Evolutionary conservation across 768 basidiomycete genomes (phyloP).

Genomic region (Boletus fagicola): DNA sequence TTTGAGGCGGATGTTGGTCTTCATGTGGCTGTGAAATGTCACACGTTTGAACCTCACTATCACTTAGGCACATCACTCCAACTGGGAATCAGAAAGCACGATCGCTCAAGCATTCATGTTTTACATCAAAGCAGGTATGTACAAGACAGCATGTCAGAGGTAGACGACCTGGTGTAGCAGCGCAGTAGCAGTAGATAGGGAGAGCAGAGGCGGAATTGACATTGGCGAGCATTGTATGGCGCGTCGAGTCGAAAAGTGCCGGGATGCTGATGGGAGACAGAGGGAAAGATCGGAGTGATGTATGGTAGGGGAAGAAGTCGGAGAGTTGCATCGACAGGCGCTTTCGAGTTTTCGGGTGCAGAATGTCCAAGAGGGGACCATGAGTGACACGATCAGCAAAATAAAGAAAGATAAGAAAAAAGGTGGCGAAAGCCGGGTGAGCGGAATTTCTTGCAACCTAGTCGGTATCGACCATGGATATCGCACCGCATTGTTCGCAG

Average conservation of each 20-base stretch:
- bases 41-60: not conserved
- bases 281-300: slow-evolving; percentile 11
- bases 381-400: slow-evolving; percentile 32
- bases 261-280: slow-evolving; percentile 15
- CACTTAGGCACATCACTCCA: not conserved
- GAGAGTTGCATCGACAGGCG: slow-evolving; percentile 26
- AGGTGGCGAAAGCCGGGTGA: slow-evolving; percentile 10
- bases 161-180: slow-evolving; percentile 20
- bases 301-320: slow-evolving; percentile 9
- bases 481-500: slow-evolving; percentile 86
- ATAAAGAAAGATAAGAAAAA: slow-evolving; percentile 32
- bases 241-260: slow-evolving; percentile 25
- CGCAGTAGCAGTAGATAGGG: slow-evolving; percentile 17
- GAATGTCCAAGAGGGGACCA: slow-evolving; percentile 22
- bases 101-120: slow-evolving; percentile 13
- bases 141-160: slow-evolving; percentile 29
- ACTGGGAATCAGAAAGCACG: slow-evolving; percentile 3
- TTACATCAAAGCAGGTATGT: slow-evolving; percentile 33
- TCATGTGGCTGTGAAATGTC: slow-evolving; percentile 26
- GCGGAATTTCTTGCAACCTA: slow-evolving; percentile 26
- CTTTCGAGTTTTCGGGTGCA: slow-evolving; percentile 26
- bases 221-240: slow-evolving; percentile 18
- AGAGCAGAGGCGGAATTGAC: slow-evolving; percentile 19
- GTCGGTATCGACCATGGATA: slow-evolving; percentile 82
- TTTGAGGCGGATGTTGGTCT: slow-evolving; percentile 8